phyloP scores from a whole-genome alignment of 2,329 filamentous ascomycete species.

The Trichoderma sp. region DNA sequence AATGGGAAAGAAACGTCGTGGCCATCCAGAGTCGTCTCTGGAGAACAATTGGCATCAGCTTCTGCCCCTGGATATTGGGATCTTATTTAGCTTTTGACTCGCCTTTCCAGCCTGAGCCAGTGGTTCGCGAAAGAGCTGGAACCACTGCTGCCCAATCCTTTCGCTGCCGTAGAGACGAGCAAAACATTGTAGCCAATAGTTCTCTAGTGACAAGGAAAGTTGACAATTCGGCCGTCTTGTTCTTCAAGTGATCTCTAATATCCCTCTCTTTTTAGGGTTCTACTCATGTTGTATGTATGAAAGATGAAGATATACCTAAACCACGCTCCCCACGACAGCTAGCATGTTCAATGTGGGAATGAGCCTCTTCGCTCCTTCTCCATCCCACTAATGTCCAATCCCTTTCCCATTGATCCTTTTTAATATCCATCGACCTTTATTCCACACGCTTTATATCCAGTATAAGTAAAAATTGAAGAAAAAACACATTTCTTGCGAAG shows the following conservation, averaged over 20 bases:
- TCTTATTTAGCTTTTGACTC: constrained; percentile 9
- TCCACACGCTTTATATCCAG: neutral
- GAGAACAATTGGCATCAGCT: neutral
- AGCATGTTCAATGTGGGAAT: neutral
- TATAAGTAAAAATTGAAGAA: neutral
- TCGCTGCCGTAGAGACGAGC: constrained; percentile 38
- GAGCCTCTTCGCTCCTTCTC: neutral
- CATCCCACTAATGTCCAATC: neutral
- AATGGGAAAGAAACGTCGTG: constrained; percentile 47
- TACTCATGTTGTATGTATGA: neutral
- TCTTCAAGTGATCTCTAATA: neutral
- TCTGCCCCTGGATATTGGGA: neutral
- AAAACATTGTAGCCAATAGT: constrained; percentile 32
- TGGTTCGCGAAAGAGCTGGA: constrained; percentile 26
- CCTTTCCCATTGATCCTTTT: neutral
- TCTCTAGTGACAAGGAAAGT: neutral
- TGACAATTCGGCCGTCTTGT: neutral
- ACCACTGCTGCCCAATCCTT: constrained; percentile 36
- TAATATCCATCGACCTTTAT: neutral
- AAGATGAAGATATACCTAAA: neutral
- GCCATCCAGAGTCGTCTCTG: constrained; percentile 42
- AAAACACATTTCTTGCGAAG: neutral
- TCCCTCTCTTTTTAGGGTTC: neutral
- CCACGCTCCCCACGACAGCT: neutral
- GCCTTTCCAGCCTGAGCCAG: constrained; percentile 29